Base-by-base conservation (phyloP, 164 flowering plant genomes). In the Kingdonia uniflora region DNA sequence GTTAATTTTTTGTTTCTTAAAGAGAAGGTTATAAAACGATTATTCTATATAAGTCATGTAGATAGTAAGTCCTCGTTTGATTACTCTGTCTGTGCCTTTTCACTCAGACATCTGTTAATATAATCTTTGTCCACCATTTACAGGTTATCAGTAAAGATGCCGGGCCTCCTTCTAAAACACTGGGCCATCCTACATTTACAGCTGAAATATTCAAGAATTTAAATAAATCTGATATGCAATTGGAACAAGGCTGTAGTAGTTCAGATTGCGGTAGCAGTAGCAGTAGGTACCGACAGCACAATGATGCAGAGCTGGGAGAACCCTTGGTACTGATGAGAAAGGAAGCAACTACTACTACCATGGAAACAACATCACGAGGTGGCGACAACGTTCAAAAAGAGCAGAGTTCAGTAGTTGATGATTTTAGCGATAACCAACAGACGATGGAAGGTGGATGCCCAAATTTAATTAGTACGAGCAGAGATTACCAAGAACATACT, bases 141-240 rank as follows among this genome's bases (percentile, higher is more conserved):
- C 51, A 85, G 94, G 81, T 82, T 21, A 59, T 85, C 58, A 23
- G 71, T 8, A 75, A 77, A 69, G 77, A 76, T 46, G 54, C 63
- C 44, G 68, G 55, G 59, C 64, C 76, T 56, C 70, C 76, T 54
- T 66, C 59, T 29, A 29, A 29, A 29, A 8, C 35, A 3, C 35
- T 3, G 35, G 35, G 35, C 35, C 8, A 29, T 29, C 35, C 35
- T 8, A 29, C 35, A 3, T 3, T 29, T 29, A 29, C 35, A 49
- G 55, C 58, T 49, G 71, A 67, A 54, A 63, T 48, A 43, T 55
- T 62, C 26, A 43, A 51, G 45, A 55, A 56, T 26, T 29, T 8
- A 29, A 8, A 29, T 29, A 29, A 29, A 29, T 8, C 8, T 4
- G 35, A 4, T 29, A 29, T 29, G 35, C 35, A 29, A 29, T 29